Evolutionary conservation across 257 asterid genomes (phyloP), one percentile per base, ranked within the genome.

Genomic region (Prunella vulgaris): DNA sequence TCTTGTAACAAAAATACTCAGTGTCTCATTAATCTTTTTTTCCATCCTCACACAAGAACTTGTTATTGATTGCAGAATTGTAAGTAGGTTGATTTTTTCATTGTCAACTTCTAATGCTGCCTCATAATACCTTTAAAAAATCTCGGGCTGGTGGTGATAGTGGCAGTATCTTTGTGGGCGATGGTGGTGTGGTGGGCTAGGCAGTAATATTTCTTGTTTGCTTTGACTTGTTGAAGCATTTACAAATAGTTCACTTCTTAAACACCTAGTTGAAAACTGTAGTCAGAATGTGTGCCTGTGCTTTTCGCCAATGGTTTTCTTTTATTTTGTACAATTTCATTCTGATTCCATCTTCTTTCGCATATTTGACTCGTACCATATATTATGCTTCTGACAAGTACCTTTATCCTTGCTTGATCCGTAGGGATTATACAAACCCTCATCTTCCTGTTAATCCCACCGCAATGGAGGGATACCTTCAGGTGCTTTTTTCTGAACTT

Each of bases 391-490:
- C 68, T 74, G 67, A 70, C 74, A 65, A 68, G 60, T 63, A 72
- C 46, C 62, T 66, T 69, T 62, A 42, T 69, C 70, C 62, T 73
- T 80, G 44, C 22, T 80, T 72, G 17, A 35, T 42, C 59, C 7
- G 74, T 86, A 90, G 97, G 88, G 94, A 90, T 74, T 90, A 88
- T 61, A 90, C 97, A 74, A 90, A 90, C 81, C 92, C 96, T 38
- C 84, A 82, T 74, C 94, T 90, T 66, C 96, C 96, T 67, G 94
- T 90, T 60, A 86, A 88, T 75, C 79, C 90, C 65, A 90, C 92
- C 35, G 92, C 92, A 42, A 85, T 88, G 90, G 94, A 86, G 78
- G 91, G 90, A 57, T 78, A 75, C 64, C 76, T 77, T 72, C 92
- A 88, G 95, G 97, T 85, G 71, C 70, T 42, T 75, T 38, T 74